Percentiles rank a stretch among this genome's conserved stretches.
Evolutionary conservation across 2,329 filamentous ascomycete species (phyloP).

Genomic region (Tetracladium maxilliforme): DNA sequence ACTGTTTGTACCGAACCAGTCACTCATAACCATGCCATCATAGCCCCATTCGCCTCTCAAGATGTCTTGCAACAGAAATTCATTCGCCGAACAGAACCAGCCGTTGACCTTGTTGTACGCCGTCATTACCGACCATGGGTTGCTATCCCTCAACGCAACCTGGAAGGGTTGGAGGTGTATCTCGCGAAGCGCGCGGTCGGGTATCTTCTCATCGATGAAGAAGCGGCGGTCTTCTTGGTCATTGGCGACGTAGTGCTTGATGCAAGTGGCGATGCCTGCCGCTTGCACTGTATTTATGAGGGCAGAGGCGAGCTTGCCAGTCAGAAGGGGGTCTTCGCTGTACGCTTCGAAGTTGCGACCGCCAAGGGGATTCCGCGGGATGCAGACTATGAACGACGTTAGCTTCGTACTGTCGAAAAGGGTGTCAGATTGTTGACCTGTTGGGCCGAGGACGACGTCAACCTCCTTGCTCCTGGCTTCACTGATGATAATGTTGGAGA

Average conservation of each 20-base stretch:
- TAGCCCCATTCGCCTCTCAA: conserved; percentile 14
- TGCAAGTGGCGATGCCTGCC: conserved; percentile 11
- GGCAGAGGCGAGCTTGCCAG: conserved; percentile 12
- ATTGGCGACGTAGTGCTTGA: conserved; percentile 15
- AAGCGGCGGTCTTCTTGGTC: conserved; percentile 13
- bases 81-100: conserved; percentile 11
- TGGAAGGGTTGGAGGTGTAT: conserved; percentile 15
- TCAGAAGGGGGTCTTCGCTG: conserved; percentile 15
- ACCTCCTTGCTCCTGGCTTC: conserved; percentile 13
- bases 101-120: conserved; percentile 15
- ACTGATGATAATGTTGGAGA: conserved; percentile 11
- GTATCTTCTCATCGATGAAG: conserved; percentile 10
- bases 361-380: conserved; percentile 9
- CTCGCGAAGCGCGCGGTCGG: conserved; percentile 13
- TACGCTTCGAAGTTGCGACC: conserved; percentile 16
- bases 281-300: conserved; percentile 13
- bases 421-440: no score
- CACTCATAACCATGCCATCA: conserved; percentile 14
- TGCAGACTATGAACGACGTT: no score
- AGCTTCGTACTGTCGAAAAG: no score
- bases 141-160: conserved; percentile 11
- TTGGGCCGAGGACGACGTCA: conserved; percentile 14
- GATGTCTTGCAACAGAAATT: conserved; percentile 10
- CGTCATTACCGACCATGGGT: conserved; percentile 15
- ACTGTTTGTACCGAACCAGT: conserved; percentile 14